Evolutionary conservation across 805 yeast genomes (phyloP), one percentile per base, ranked within the genome.

Genomic region (Suhomyces faveliae): DNA sequence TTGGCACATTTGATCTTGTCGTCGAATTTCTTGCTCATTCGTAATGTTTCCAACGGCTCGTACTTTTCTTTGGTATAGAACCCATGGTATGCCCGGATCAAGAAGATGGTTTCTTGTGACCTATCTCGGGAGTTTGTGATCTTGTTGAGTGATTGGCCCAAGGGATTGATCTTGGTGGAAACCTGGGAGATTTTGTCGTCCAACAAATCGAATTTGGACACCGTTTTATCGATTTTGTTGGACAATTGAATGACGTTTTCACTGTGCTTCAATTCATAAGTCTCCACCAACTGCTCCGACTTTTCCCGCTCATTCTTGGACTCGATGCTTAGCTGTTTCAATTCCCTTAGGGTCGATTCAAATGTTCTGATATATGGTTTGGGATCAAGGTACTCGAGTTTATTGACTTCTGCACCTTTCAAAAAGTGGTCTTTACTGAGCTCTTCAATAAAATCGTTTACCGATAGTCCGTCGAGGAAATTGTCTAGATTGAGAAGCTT

Each of bases 321-420:
- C 39, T 85, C 85, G 1, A 75, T 78, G 40, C 76, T 76, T 38
- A 94, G 67, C 43, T 73, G 74, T 57, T 81, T 79, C 53, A 92
- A 70, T 58, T 89, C 92, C 40, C 82, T 76, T 40, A 90, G 70
- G 2, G 94, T 88, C 1, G 91, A 82, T 62, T 92, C 97, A 64
- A 94, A 91, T 0, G 96, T 89, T 55, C 97, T 79, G 41, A 92
- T 92, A 62, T 88, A 94, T 1, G 98, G 98, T 59, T 89, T 89
- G 1, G 98, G 97, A 60, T 94, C 97, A 46, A 89, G 66, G 59
- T 76, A 77, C 43, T 79, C 81, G 25, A 78, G 61, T 37, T 77
- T 71, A 48, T 78, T 76, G 23, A 75, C 79, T 51, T 76, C 80
- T 6, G 77, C 76, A 10, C 74, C 78, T 49, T 76, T 74, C 23